A percentile compares a stretch with the other conserved stretches of the same genome.
Conservation (phyloP, 345 rosid species). For the Geranium brycei region DNA sequence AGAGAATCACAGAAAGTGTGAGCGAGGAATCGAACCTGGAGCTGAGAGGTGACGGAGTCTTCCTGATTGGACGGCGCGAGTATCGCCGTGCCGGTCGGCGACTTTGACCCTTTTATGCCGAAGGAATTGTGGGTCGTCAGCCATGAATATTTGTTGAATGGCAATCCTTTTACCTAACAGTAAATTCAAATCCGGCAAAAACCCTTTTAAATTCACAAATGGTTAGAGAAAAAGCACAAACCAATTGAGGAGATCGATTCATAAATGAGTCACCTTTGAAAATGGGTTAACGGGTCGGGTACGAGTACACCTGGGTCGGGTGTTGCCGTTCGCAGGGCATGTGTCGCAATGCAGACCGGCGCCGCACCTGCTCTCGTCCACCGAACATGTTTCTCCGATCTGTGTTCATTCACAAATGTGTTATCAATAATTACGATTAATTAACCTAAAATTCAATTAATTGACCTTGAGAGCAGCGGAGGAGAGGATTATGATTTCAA, state of each 20-base stretch:
- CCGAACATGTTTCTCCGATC: conserved; percentile 82
- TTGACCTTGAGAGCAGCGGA: not conserved
- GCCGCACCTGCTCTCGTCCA: conserved; percentile 37
- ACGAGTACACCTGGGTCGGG: conserved; percentile 69
- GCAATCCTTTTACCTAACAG: conserved; percentile 56
- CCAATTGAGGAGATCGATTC: not conserved
- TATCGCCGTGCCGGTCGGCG: conserved; percentile 33
- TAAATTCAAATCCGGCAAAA: not conserved
- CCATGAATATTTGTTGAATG: conserved; percentile 86
- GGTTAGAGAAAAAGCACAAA: not conserved
- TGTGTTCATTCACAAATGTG: conserved; percentile 8
- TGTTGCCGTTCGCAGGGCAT: conserved; percentile 52
- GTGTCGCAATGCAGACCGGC: conserved; percentile 72
- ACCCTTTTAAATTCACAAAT: not conserved
- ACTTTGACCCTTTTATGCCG: conserved; percentile 32
- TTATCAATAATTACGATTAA: not conserved
- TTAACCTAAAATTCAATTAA: too few relatives aligned
- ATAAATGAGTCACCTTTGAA: conserved; percentile 38
- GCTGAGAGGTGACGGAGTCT: conserved; percentile 68
- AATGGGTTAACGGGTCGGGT: conserved; percentile 56
- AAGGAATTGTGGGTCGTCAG: conserved; percentile 84
- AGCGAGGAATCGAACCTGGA: conserved; percentile 30
- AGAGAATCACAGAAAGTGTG: not conserved
- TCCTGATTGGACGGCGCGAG: conserved; percentile 68
- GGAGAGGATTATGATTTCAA: not conserved